phyloP scores from a whole-genome alignment of 2,329 filamentous ascomycete species.

The Botrytis fabae region DNA sequence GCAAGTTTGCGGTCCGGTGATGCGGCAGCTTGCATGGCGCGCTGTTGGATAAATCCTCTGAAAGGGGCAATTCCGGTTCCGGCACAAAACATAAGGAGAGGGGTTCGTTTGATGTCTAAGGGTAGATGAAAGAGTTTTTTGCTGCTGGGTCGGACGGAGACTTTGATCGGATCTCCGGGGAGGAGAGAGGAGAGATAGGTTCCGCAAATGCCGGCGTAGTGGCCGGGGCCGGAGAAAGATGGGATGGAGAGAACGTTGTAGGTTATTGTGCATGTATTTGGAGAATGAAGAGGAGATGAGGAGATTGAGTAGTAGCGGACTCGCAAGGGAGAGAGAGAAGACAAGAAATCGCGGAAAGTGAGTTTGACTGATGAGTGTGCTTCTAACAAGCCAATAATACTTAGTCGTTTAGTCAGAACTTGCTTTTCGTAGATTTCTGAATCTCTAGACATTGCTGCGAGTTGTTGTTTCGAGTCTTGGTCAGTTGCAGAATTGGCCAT shows the following conservation, averaged over 20 bases:
- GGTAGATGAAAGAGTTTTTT: not conserved
- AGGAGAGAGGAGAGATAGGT: not conserved
- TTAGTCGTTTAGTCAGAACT: constrained; percentile 46
- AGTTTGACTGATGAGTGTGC: constrained; percentile 47
- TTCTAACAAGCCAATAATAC: constrained; percentile 69
- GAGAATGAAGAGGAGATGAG: not conserved
- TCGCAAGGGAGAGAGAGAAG: not conserved
- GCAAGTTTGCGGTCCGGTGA: not conserved
- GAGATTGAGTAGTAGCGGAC: constrained; percentile 6
- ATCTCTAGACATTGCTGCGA: not conserved
- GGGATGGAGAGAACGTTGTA: not conserved
- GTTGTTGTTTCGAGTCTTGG: not conserved
- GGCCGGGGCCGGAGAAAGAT: not conserved
- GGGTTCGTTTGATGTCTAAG: not conserved
- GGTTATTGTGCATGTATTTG: not conserved
- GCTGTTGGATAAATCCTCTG: constrained; percentile 1
- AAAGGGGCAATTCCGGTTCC: not conserved
- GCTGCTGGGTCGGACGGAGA: not conserved
- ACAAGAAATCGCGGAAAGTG: not conserved
- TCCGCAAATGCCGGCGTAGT: not conserved
- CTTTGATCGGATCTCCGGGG: not conserved
- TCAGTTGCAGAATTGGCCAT: not conserved
- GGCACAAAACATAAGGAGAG: not conserved
- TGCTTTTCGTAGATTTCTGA: not conserved
- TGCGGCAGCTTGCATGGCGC: not conserved